phyloP scores from a whole-genome alignment of 2,329 filamentous ascomycete genomes.

The Cucurbitaria berberidis region DNA sequence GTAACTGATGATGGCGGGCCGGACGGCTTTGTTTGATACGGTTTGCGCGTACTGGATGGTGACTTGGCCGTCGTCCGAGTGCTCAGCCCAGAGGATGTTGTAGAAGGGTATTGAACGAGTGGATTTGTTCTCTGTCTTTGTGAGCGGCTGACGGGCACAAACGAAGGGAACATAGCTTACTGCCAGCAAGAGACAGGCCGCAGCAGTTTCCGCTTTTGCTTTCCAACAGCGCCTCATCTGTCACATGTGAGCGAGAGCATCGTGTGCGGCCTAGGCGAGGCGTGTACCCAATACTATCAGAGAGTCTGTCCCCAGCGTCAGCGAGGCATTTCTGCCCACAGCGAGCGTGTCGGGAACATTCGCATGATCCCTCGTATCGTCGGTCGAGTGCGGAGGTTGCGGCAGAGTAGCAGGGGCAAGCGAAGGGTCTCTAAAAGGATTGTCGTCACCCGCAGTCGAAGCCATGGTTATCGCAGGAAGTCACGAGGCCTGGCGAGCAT shows the following conservation, averaged over 20 bases:
- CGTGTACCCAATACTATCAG: constrained; percentile 63
- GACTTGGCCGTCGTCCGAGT: constrained; percentile 63
- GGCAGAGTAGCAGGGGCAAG: constrained; percentile 14
- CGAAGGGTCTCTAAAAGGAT: constrained; percentile 42
- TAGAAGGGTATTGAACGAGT: constrained; percentile 74
- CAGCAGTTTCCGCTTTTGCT: constrained; percentile 61
- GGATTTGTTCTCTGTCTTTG: constrained; percentile 52
- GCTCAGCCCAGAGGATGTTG: constrained; percentile 82
- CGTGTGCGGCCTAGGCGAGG: constrained; percentile 8
- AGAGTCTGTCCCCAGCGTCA: constrained; percentile 66
- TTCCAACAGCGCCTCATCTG: constrained; percentile 62
- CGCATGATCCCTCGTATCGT: constrained; percentile 1
- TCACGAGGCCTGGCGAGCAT: constrained; percentile 6
- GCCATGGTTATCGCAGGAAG: constrained; percentile 33
- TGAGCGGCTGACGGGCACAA: constrained; percentile 8
- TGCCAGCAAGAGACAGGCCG: constrained; percentile 57
- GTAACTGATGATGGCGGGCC: constrained; percentile 67
- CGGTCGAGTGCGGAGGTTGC: constrained; percentile 8
- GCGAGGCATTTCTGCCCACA: constrained; percentile 64
- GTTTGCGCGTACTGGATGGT: constrained; percentile 74
- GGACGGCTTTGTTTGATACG: constrained; percentile 63
- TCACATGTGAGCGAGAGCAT: neutral
- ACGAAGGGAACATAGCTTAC: constrained; percentile 41
- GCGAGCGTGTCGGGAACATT: constrained; percentile 52
- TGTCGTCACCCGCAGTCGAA: constrained; percentile 20